Evolutionary conservation across 352 stramenopile genomes (phyloP).

Genomic region (Globisporangium carolinianum): DNA sequence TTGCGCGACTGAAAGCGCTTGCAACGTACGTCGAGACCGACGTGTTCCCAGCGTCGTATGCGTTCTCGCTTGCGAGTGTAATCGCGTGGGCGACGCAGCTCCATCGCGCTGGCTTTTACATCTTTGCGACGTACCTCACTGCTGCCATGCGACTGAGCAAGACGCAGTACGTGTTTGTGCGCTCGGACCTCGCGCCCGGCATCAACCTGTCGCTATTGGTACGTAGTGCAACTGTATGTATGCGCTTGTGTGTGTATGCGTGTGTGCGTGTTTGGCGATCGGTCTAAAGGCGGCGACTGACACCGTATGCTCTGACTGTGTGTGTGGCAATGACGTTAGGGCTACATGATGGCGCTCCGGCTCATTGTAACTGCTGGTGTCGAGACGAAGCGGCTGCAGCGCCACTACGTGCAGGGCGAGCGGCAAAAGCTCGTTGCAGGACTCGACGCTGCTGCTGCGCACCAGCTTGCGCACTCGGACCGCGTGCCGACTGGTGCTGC

Average conservation of each 20-base stretch:
- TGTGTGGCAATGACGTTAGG: constrained; percentile 17
- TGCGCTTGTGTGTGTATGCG: not conserved
- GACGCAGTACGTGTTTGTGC: constrained; percentile 77
- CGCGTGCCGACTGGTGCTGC: constrained; percentile 23
- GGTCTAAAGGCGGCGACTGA: not conserved
- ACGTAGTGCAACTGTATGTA: constrained; percentile 6
- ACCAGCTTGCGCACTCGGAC: constrained; percentile 16
- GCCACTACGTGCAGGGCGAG: constrained; percentile 34
- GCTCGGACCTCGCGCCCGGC: constrained; percentile 42
- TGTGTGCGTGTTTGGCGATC: not conserved
- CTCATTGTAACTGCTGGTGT: constrained; percentile 39
- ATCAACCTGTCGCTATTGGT: constrained; percentile 72
- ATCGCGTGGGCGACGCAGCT: constrained; percentile 41
- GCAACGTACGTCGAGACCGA: constrained; percentile 31
- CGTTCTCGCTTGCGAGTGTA: constrained; percentile 41
- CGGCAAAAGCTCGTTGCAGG: constrained; percentile 30
- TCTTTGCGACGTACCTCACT: constrained; percentile 64
- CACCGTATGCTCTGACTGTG: not conserved
- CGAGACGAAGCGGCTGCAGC: constrained; percentile 44
- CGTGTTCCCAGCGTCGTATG: constrained; percentile 46
- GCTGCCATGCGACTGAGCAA: constrained; percentile 57
- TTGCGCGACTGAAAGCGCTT: constrained; percentile 36
- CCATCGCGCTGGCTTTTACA: constrained; percentile 73
- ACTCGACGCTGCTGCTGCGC: constrained; percentile 2
- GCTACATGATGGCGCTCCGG: constrained; percentile 74